Evolutionary conservation across 192 early-diverging fungal genomes (phyloP).

Genomic region (Cetraspora pellucida): DNA sequence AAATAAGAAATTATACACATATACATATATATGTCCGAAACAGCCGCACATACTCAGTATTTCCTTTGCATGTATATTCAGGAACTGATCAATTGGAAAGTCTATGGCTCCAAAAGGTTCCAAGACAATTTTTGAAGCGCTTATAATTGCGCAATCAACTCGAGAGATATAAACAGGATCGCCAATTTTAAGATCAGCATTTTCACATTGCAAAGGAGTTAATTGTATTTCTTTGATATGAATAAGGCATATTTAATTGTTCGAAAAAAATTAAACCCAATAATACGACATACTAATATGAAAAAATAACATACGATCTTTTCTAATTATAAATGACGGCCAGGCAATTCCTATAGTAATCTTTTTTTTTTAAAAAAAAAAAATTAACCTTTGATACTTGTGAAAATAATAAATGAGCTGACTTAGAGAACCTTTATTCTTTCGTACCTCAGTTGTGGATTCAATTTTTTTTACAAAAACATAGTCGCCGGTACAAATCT

Average conservation of each 20-base stretch:
- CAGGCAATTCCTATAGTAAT: constrained; percentile 55
- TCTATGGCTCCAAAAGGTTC: constrained; percentile 38
- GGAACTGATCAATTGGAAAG: constrained; percentile 50
- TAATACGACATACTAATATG: not conserved
- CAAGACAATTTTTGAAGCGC: constrained; percentile 49
- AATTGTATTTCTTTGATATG: constrained; percentile 53
- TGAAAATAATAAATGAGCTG: not conserved
- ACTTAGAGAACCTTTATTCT: not conserved
- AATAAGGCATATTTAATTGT: not conserved
- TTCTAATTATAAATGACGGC: constrained; percentile 53
- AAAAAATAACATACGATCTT: constrained; percentile 40
- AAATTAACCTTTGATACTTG: not conserved
- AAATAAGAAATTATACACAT: constrained; percentile 1
- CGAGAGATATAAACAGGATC: constrained; percentile 41
- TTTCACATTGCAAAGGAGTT: constrained; percentile 46
- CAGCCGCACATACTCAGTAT: constrained; percentile 54
- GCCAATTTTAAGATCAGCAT: constrained; percentile 52
- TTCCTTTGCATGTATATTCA: constrained; percentile 63
- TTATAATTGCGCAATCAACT: constrained; percentile 38
- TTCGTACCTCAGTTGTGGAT: not conserved
- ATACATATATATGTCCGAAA: not conserved
- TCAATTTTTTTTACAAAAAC: constrained; percentile 33
- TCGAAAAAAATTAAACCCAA: not conserved
- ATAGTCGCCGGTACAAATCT: constrained; percentile 43
- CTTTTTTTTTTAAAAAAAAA: not conserved